Base-by-base conservation (phyloP, 2,329 filamentous ascomycete genomes). In the Lachnellula suecica region DNA sequence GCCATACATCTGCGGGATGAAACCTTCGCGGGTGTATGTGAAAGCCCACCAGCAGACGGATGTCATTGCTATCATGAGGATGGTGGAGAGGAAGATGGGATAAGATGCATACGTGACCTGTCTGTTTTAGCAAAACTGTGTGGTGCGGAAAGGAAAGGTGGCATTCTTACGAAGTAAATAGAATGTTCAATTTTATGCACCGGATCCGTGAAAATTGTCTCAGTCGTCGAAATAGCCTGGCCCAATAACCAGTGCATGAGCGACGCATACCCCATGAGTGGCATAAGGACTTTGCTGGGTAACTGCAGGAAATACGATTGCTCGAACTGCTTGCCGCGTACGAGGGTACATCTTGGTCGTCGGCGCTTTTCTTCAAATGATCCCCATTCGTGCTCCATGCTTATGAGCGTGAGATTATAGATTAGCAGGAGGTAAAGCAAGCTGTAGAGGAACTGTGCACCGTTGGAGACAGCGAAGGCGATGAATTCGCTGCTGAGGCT, bases 341-440 rank as follows among this genome's bases (percentile, higher is more conserved):
- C 58, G 15, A 61, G 51, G 0, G 58, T 61, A 6, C 58, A 59
- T 0, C 59, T 31, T 1, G 54, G 58, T 37, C 42, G 47, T 15
- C 45, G 45, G 6, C 56, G 44, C 9, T 56, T 44, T 7, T 22
- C 43, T 22, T 62, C 58, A 40, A 49, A 58, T 1, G 42, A 37
- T 10, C 58, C 59, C 58, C 58, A 62, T 53, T 62, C 58, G 10
- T 60, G 44, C 29, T 62, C 59, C 58, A 62, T 62, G 43, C 50
- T 58, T 8, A 62, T 56, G 10, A 60, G 47, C 2, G 56, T 59
- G 34, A 62, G 23, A 25, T 60, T 62, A 6, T 60, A 62, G 9
- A 60, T 58, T 2, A 60, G 43, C 0, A 62, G 24, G 6, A 61
- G 38, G 22, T 61, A 61, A 1, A 61, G 54, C 0, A 61, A 13